A percentile compares a stretch with the other conserved stretches of the same genome.
These are phyloP conservation scores for Pseudogymnoascus sp. DNA, from an alignment of 2,329 filamentous ascomycete species.

Conservation along the genomic window DNA sequence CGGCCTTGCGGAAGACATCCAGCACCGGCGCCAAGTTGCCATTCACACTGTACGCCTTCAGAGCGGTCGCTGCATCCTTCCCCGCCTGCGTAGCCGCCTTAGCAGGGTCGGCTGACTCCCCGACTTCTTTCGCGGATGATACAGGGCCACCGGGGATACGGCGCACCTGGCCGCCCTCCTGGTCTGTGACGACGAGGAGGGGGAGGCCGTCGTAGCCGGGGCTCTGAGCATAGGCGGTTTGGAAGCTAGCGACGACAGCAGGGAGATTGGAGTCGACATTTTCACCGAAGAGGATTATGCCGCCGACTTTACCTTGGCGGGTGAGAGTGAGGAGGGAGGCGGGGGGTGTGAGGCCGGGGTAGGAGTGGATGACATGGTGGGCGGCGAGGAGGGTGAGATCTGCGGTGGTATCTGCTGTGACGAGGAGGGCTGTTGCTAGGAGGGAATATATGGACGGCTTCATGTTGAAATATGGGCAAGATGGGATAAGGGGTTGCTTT, in stretches of 20 bases:
- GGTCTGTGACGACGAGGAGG: slow-evolving; percentile 27
- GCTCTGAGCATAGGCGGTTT: slow-evolving; percentile 19
- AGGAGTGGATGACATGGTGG: slow-evolving; percentile 28
- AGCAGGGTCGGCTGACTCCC: slow-evolving; percentile 16
- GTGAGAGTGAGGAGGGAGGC: slow-evolving; percentile 21
- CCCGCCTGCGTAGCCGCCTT: slow-evolving; percentile 20
- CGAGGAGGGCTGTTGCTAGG: neutral
- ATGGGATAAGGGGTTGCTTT: neutral
- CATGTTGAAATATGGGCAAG: neutral
- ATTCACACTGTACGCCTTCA: slow-evolving; percentile 19
- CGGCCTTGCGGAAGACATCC: neutral
- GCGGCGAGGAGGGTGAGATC: neutral
- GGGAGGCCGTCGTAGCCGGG: slow-evolving; percentile 21
- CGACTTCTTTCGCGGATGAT: slow-evolving; percentile 22
- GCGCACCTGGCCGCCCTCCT: slow-evolving; percentile 27
- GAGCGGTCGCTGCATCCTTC: slow-evolving; percentile 17
- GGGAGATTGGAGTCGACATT: slow-evolving; percentile 24
- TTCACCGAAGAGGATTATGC: slow-evolving; percentile 26
- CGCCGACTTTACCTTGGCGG: slow-evolving; percentile 25
- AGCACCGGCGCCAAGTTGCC: neutral
- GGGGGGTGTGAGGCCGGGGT: slow-evolving; percentile 23
- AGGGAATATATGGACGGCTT: neutral
- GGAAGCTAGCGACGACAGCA: slow-evolving; percentile 17
- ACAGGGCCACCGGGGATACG: slow-evolving; percentile 23
- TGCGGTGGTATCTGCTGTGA: neutral